Evolutionary conservation across 495 filamentous ascomycete genomes (phyloP).

Genomic region (Trichoderma virens): DNA sequence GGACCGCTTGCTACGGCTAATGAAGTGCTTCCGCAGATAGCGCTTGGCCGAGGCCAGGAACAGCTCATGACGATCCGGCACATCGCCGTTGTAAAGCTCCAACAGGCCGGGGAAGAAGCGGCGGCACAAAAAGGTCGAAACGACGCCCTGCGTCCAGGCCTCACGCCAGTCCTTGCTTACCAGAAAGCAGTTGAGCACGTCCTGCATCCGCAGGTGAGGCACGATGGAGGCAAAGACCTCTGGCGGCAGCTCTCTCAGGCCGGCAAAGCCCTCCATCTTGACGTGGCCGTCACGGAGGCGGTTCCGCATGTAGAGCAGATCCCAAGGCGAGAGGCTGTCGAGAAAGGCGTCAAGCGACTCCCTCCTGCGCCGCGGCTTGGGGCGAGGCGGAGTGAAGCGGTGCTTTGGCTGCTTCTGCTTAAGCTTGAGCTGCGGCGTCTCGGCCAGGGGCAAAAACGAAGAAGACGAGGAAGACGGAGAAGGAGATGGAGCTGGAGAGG

Average conservation of each 20-base stretch:
- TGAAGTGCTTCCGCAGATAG: background rate
- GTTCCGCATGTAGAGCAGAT: background rate
- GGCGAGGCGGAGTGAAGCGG: background rate
- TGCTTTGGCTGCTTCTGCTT: background rate
- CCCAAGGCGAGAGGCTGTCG: background rate
- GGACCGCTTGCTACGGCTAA: background rate
- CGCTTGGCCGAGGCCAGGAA: background rate
- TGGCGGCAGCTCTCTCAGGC: background rate
- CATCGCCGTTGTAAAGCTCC: background rate
- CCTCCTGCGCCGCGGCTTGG: background rate
- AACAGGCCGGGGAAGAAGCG: conserved; percentile 6
- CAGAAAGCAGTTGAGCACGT: background rate
- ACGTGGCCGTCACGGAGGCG: background rate
- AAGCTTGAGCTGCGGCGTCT: background rate
- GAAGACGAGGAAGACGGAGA: background rate
- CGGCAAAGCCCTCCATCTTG: background rate
- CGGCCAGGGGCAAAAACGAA: no score
- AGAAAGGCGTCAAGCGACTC: background rate
- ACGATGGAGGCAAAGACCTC: conserved; percentile 1
- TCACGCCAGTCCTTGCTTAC: background rate
- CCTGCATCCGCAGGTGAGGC: background rate
- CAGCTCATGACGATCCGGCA: background rate
- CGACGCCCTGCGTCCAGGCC: background rate
- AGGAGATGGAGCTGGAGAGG: background rate
- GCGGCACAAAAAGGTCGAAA: background rate